phyloP scores from a whole-genome alignment of 768 basidiomycete genomes.

The Boletus vermiculosoides region DNA sequence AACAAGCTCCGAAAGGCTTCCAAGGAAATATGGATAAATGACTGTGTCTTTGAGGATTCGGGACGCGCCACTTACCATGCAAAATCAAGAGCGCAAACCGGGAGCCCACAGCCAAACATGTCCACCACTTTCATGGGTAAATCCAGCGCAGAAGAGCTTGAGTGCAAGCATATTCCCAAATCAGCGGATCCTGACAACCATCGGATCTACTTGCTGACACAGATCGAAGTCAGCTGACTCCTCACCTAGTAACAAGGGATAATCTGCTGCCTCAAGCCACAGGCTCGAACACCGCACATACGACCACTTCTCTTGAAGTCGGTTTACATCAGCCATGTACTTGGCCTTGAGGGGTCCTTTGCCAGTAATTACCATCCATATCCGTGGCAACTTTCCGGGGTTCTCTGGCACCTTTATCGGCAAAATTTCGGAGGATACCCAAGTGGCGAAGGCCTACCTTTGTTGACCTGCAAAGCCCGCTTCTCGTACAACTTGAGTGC shows the following conservation, averaged over 20 bases:
- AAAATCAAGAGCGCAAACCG: slow-evolving; percentile 89
- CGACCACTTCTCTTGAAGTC: slow-evolving; percentile 62
- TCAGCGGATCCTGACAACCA: slow-evolving; percentile 74
- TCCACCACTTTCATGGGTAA: slow-evolving; percentile 99
- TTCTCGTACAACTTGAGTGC: slow-evolving; percentile 72
- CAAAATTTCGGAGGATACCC: neutral
- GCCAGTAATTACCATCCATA: slow-evolving; percentile 86
- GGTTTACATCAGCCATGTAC: slow-evolving; percentile 71
- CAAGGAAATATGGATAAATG: slow-evolving; percentile 4
- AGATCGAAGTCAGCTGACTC: neutral
- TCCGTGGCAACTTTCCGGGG: slow-evolving; percentile 54
- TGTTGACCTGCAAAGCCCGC: slow-evolving; percentile 42
- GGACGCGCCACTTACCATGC: slow-evolving; percentile 56
- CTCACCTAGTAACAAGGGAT: slow-evolving; percentile 81
- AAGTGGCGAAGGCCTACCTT: slow-evolving; percentile 4
- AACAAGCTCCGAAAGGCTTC: slow-evolving; percentile 83
- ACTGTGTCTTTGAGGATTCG: neutral
- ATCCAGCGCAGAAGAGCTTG: slow-evolving; percentile 86
- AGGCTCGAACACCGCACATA: slow-evolving; percentile 77
- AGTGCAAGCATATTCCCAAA: slow-evolving; percentile 87
- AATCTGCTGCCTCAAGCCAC: slow-evolving; percentile 90
- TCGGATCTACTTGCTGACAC: neutral
- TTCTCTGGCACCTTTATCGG: slow-evolving; percentile 10
- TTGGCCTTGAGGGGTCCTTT: slow-evolving; percentile 74
- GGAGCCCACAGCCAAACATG: slow-evolving; percentile 97